Percentiles rank a stretch among this genome's conserved stretches.
These are phyloP conservation scores for Solanum hybrid DNA, from an alignment of 305 asterid species.

Conservation along the genomic window DNA sequence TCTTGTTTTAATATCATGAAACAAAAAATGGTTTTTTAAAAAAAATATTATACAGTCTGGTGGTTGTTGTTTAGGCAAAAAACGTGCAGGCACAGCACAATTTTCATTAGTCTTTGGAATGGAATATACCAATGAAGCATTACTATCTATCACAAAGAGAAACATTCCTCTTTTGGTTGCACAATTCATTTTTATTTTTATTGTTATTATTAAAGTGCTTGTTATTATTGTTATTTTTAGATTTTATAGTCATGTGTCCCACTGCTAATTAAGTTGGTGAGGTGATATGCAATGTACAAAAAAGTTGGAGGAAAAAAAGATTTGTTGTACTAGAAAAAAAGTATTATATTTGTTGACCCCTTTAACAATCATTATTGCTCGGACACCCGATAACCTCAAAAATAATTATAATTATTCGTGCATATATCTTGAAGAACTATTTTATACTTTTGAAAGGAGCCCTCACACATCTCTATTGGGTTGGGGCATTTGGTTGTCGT, in stretches of 20 bases:
- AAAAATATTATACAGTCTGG: not conserved
- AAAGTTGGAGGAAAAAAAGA: not conserved
- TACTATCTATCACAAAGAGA: not conserved
- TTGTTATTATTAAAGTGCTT: not conserved
- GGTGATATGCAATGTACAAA: not conserved
- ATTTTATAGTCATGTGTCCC: not conserved
- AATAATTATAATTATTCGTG: not conserved
- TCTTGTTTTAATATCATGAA: not conserved
- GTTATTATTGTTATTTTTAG: not conserved
- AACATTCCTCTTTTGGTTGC: not conserved
- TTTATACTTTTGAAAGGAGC: not conserved
- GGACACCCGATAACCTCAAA: not conserved
- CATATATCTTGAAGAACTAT: not conserved
- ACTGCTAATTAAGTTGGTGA: not conserved
- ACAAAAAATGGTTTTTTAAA: not conserved
- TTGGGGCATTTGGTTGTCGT: not conserved
- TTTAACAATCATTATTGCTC: not conserved
- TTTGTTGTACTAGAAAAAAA: not conserved
- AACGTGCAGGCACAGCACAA: slow-evolving; percentile 13
- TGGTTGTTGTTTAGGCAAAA: not conserved
- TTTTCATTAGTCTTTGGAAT: not conserved
- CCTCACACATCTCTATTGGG: not conserved
- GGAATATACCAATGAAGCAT: not conserved
- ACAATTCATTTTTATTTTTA: not conserved
- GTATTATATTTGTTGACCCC: not conserved